A percentile compares a stretch with the other conserved stretches of the same genome.
Conservation (phyloP, 768 basidiomycete genomes). For the Psilocybe cyanescens region DNA sequence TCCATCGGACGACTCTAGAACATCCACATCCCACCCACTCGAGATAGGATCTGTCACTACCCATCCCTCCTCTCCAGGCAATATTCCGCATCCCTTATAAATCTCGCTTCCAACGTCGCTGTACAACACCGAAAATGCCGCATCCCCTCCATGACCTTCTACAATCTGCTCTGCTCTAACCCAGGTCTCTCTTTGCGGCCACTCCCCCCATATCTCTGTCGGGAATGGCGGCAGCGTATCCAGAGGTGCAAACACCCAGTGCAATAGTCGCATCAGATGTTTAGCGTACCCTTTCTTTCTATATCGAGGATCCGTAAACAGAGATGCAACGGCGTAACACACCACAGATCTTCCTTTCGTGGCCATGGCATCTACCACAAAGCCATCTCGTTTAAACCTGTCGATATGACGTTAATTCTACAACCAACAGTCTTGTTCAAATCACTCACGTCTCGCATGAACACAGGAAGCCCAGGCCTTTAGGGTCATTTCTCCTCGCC, state of each 20-base stretch:
- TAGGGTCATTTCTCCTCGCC: constrained; percentile 52
- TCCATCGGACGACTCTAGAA: not conserved
- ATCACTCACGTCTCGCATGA: constrained; percentile 60
- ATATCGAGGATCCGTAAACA: constrained; percentile 55
- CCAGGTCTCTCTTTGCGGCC: constrained; percentile 25
- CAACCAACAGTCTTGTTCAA: not conserved
- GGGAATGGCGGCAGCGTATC: constrained; percentile 25
- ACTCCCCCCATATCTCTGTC: constrained; percentile 26
- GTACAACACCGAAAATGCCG: constrained; percentile 28
- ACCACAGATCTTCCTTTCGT: constrained; percentile 30
- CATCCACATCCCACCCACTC: constrained; percentile 39
- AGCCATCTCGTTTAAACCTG: constrained; percentile 25
- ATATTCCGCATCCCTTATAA: constrained; percentile 25
- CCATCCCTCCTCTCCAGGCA: constrained; percentile 43
- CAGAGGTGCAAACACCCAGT: constrained; percentile 38
- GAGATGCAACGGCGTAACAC: constrained; percentile 58
- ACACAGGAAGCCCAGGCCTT: constrained; percentile 57
- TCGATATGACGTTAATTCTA: not conserved
- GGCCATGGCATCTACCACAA: constrained; percentile 15
- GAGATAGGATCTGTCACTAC: constrained; percentile 32
- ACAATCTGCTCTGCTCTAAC: not conserved
- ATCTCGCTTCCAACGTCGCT: constrained; percentile 31
- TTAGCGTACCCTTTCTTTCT: constrained; percentile 59
- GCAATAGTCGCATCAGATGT: constrained; percentile 69
- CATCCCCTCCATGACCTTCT: constrained; percentile 11